These are phyloP conservation scores for Articulospora tetracladia DNA, from an alignment of 495 filamentous ascomycete species.

Conservation along the genomic window DNA sequence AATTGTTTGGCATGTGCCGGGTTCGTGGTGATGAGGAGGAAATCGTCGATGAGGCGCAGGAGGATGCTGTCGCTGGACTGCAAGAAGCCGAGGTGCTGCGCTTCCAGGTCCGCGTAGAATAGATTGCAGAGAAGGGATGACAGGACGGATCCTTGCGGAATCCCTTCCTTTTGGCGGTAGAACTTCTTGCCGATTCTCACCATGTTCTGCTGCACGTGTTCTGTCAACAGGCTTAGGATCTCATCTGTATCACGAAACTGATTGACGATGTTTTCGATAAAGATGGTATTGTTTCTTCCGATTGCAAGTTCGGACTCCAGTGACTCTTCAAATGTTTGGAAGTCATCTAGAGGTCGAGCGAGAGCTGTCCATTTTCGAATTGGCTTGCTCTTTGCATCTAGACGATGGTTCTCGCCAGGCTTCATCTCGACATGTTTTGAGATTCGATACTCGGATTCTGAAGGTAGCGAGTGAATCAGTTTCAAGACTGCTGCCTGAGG, in stretches of 20 bases:
- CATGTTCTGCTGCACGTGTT: slow-evolving; percentile 79
- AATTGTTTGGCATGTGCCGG: slow-evolving; percentile 62
- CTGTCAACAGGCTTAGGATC: slow-evolving; percentile 64
- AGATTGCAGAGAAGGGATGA: slow-evolving; percentile 88
- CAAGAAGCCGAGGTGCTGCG: slow-evolving; percentile 63
- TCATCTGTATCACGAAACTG: slow-evolving; percentile 48
- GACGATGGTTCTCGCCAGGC: slow-evolving; percentile 30
- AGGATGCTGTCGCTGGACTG: slow-evolving; percentile 56
- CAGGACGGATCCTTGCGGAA: slow-evolving; percentile 88
- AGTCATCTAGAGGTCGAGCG: slow-evolving; percentile 48
- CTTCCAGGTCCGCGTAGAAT: slow-evolving; percentile 87
- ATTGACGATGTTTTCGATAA: slow-evolving; percentile 59
- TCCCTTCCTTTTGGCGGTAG: slow-evolving; percentile 83
- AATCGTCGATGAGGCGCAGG: slow-evolving; percentile 85
- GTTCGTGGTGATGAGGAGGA: slow-evolving; percentile 78
- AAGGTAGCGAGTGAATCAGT: slow-evolving; percentile 58
- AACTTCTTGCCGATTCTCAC: slow-evolving; percentile 87
- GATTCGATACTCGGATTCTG: slow-evolving; percentile 65
- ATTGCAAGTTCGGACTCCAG: slow-evolving; percentile 41
- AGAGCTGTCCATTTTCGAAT: slow-evolving; percentile 61
- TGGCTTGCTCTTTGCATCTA: slow-evolving; percentile 35
- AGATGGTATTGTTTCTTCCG: slow-evolving; percentile 64
- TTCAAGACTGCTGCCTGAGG: slow-evolving; percentile 71
- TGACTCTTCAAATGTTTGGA: slow-evolving; percentile 49
- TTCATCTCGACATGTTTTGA: slow-evolving; percentile 71